Base-by-base conservation (phyloP, 768 basidiomycete species). In the Boletellus emodensis region DNA sequence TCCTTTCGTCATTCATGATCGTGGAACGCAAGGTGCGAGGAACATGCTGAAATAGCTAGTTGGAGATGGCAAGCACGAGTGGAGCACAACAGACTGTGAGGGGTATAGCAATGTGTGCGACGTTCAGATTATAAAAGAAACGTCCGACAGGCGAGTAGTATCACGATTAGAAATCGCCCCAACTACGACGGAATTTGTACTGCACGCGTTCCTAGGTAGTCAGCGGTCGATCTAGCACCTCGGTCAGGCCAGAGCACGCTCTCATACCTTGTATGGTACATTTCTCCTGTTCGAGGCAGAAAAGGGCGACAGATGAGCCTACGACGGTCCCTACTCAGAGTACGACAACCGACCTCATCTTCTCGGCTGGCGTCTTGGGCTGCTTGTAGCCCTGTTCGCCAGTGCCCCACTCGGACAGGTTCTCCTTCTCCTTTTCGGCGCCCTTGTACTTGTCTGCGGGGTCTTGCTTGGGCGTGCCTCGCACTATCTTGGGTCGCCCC, bases 141-240 rank as follows among this genome's bases (percentile, higher is more conserved):
- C 38, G 47, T 10, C 30, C 30, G 30, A 30, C 40, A 45, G 4
- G 48, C 40, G 50, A 30, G 36, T 33, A 30, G 36, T 35, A 46
- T 32, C 34, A 44, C 33, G 49, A 46, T 77, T 61, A 92, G 69
- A 92, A 93, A 67, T 93, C 90, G 38, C 87, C 88, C 89, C 90
- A 93, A 58, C 73, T 89, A 51, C 87, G 81, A 45, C 83, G 82
- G 81, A 93, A 91, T 71, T 92, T 93, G 69, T 91, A 92, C 90
- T 92, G 82, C 70, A 87, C 76, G 39, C 78, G 80, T 53, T 71
- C 72, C 80, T 82, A 57, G 40, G 58, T 24, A 28, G 68, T 85
- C 59, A 88, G 77, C 60, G 59, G 69, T 67, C 67, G 45, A 48
- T 58, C 51, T 71, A 45, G 15, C 62, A 52, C 47, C 49, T 39